Evolutionary conservation across 2,329 filamentous ascomycete species (phyloP).

Genomic region (Lasiodiplodia citricola): DNA sequence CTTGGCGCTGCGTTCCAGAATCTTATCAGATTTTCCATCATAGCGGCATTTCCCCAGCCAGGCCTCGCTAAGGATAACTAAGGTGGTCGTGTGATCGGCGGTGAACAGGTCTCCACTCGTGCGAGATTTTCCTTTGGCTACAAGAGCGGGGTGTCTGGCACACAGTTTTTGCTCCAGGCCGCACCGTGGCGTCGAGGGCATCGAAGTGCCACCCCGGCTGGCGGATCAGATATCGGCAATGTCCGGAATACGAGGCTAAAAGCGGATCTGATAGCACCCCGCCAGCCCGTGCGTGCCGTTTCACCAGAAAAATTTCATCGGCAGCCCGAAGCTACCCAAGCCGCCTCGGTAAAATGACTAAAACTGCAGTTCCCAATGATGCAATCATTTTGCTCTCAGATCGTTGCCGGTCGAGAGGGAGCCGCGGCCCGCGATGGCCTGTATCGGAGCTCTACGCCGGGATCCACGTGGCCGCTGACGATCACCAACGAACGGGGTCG

Average conservation of each 20-base stretch:
- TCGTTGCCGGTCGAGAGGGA: no score
- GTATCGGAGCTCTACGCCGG: no score
- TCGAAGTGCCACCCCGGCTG: not conserved
- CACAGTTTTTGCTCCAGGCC: not conserved
- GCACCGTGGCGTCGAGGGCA: not conserved
- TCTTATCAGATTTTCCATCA: not conserved
- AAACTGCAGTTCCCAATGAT: not conserved
- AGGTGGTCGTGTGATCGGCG: not conserved
- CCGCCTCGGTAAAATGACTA: not conserved
- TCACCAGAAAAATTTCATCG: not conserved
- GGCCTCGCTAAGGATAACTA: no score
- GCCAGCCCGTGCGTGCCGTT: not conserved
- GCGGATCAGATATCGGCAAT: constrained; percentile 26
- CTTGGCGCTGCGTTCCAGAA: not conserved
- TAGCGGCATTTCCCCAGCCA: not conserved
- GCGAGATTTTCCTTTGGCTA: not conserved
- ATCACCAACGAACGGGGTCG: not conserved
- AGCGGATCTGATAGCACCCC: constrained; percentile 19
- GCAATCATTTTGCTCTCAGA: not conserved
- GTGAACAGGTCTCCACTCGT: not conserved
- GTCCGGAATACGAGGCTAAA: constrained; percentile 10
- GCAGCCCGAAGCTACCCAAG: not conserved
- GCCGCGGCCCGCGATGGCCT: no score
- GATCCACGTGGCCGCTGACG: not conserved
- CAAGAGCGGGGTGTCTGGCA: not conserved